phyloP scores from a whole-genome alignment of 2,329 filamentous ascomycete genomes.

The Cladosporium sp. region DNA sequence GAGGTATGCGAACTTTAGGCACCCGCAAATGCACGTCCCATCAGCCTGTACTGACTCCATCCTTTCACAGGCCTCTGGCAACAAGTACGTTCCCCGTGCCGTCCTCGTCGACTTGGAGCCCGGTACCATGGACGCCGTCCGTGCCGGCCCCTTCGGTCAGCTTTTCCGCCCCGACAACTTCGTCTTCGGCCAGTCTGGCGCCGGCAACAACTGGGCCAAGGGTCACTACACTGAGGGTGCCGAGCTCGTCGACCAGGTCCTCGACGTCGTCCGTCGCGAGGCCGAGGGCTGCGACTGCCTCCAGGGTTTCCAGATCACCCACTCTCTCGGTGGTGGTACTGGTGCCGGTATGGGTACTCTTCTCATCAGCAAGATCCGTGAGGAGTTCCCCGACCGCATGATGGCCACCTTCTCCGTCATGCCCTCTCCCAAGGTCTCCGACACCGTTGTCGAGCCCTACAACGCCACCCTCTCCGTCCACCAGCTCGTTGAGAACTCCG shows the following conservation, averaged over 20 bases:
- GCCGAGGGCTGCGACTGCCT: conserved; percentile 99
- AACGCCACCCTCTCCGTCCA: conserved; percentile 98
- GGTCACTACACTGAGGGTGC: conserved; percentile 99
- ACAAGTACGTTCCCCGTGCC: conserved; percentile 99
- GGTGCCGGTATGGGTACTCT: conserved; percentile 99
- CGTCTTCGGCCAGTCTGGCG: conserved; percentile 98
- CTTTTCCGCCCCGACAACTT: conserved; percentile 99
- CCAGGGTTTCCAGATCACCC: conserved; percentile 99
- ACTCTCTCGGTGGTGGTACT: conserved; percentile 99
- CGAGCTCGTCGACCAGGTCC: conserved; percentile 95
- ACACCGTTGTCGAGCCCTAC: conserved; percentile 99
- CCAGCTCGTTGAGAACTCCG: conserved; percentile 99
- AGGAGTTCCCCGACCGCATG: conserved; percentile 99
- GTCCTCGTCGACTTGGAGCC: conserved; percentile 99
- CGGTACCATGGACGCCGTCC: conserved; percentile 99
- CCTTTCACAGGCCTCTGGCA: conserved; percentile 69
- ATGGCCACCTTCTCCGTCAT: conserved; percentile 99
- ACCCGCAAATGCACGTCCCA: conserved; percentile 5
- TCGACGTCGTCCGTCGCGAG: conserved; percentile 97
- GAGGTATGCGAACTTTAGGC: conserved; percentile 53
- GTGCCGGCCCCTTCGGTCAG: conserved; percentile 94
- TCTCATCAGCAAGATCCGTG: conserved; percentile 99
- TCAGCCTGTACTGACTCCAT: conserved; percentile 25
- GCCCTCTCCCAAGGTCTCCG: conserved; percentile 97
- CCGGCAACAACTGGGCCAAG: conserved; percentile 99